Percentiles rank a stretch among this genome's conserved stretches.
Conservation (phyloP, 1,284 basidiomycete genomes). For the Marasmius sp. region DNA sequence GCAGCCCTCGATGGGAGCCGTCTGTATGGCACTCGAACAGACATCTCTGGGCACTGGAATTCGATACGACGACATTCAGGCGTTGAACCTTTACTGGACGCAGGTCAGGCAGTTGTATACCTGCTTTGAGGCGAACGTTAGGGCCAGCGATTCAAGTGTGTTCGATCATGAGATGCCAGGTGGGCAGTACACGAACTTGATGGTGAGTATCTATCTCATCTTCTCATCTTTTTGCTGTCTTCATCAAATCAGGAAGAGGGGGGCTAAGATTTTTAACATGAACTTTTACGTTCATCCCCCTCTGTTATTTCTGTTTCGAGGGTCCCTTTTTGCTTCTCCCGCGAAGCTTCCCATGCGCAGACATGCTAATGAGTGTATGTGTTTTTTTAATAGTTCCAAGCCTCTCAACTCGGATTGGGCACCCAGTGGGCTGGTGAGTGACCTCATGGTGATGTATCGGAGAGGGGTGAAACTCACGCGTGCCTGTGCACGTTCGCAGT, state of each 20-base stretch:
- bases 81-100: constrained; percentile 97
- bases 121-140: constrained; percentile 99
- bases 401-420: constrained; percentile 94
- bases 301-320: no score
- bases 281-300: no score
- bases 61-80: constrained; percentile 95
- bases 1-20: constrained; percentile 98
- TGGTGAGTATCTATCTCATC: constrained; percentile 52
- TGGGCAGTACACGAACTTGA: constrained; percentile 94
- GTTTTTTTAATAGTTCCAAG: constrained; percentile 81
- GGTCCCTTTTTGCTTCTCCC: not conserved
- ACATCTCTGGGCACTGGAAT: constrained; percentile 95
- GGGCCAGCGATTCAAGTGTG: constrained; percentile 94
- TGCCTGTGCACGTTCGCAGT: constrained; percentile 45
- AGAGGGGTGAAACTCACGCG: constrained; percentile 11
- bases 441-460: constrained; percentile 7
- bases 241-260: no score
- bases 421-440: constrained; percentile 87
- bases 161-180: constrained; percentile 99
- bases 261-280: no score
- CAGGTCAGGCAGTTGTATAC: constrained; percentile 94
- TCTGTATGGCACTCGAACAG: constrained; percentile 94
- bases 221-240: no score
- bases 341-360: constrained; percentile 1
- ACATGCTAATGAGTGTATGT: not conserved